Percentiles rank a stretch among this genome's conserved stretches.
phyloP scores from a whole-genome alignment of 257 asterid species.

The Paraleonurus japonicus region DNA sequence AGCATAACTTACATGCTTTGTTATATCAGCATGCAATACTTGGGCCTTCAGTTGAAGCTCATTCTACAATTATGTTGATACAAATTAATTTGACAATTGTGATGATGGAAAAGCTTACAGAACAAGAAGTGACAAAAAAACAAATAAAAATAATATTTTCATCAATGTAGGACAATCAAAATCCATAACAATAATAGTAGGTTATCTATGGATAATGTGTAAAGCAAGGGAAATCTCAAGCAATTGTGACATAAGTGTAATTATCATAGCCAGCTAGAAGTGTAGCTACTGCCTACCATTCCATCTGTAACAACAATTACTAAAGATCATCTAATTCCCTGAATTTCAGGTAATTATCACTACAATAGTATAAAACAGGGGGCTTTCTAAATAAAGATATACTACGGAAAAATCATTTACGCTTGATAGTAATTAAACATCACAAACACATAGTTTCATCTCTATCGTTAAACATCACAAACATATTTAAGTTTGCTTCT shows the following conservation, averaged over 20 bases:
- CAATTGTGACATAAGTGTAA: background rate
- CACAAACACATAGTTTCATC: background rate
- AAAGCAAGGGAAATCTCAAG: background rate
- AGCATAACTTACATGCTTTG: conserved; percentile 55
- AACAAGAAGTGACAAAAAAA: conserved; percentile 11
- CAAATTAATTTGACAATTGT: conserved; percentile 15
- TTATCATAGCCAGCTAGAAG: conserved; percentile 2
- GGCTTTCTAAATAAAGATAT: background rate
- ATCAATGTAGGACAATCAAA: background rate
- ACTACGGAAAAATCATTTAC: background rate
- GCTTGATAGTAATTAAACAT: background rate
- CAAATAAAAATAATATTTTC: conserved; percentile 19
- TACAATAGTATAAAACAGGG: background rate
- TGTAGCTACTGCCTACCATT: background rate
- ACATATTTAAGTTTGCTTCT: background rate
- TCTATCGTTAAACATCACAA: background rate
- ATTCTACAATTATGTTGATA: conserved; percentile 42
- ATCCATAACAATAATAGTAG: background rate
- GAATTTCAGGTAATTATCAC: background rate
- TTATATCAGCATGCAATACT: conserved; percentile 72
- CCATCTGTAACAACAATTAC: conserved; percentile 15
- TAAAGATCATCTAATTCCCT: background rate
- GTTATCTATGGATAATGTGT: conserved; percentile 5
- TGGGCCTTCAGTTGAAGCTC: conserved; percentile 74
- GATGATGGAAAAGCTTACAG: conserved; percentile 8